Conservation (phyloP, 2,329 filamentous ascomycete species). For the Hypoxylon sp. region DNA sequence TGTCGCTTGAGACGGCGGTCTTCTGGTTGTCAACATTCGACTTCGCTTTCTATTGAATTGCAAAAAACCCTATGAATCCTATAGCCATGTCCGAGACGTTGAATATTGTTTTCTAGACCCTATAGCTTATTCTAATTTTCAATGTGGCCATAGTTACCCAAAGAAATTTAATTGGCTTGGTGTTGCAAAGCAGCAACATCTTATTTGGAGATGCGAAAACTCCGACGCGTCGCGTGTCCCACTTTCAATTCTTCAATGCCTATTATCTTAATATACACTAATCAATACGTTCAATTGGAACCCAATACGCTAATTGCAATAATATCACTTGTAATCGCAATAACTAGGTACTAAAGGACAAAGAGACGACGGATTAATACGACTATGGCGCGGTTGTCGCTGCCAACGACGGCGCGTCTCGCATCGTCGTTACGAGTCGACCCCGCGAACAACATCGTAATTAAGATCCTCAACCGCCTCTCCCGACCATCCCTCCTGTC, state of each 20-base stretch:
- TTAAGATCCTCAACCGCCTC: conserved; percentile 77
- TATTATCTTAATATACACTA: conserved; percentile 10
- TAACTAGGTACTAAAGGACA: conserved; percentile 7
- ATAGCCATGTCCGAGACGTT: neutral
- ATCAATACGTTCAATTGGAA: neutral
- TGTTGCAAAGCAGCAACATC: neutral
- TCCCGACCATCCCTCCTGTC: conserved; percentile 80
- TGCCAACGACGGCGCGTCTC: conserved; percentile 80
- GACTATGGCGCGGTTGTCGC: conserved; percentile 70
- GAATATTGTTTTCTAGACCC: neutral
- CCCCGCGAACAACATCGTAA: conserved; percentile 73
- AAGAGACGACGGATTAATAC: conserved; percentile 8
- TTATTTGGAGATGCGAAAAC: conserved; percentile 24
- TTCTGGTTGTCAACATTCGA: neutral
- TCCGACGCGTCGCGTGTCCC: conserved; percentile 44
- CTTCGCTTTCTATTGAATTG: neutral
- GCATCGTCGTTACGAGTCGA: conserved; percentile 79
- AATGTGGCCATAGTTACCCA: neutral
- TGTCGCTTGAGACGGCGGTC: neutral
- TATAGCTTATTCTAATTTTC: neutral
- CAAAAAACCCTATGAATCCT: neutral
- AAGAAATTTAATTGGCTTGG: conserved; percentile 5
- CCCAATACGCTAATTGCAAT: neutral
- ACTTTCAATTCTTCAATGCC: conserved; percentile 18
- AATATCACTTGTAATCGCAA: neutral